Conservation (phyloP, 2,329 filamentous ascomycete species). For the Exserohilum turcica region DNA sequence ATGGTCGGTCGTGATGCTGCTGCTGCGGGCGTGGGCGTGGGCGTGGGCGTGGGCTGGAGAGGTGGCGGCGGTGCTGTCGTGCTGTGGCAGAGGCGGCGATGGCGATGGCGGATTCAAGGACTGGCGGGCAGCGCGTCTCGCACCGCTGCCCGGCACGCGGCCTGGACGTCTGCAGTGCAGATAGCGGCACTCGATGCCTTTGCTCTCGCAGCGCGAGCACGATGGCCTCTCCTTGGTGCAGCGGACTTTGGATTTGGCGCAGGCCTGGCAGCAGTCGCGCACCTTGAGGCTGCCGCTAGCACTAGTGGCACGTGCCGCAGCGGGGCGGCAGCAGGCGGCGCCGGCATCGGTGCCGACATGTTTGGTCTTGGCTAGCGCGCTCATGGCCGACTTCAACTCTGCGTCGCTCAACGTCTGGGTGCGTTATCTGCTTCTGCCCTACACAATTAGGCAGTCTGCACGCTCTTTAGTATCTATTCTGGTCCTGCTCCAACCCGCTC, state of each 20-base stretch:
- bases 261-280: slow-evolving; percentile 14
- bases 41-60: too few relatives aligned
- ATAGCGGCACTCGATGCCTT: slow-evolving; percentile 9
- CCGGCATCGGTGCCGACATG: not conserved
- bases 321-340: not conserved
- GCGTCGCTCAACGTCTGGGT: not conserved
- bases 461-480: not conserved
- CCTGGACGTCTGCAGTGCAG: slow-evolving; percentile 9
- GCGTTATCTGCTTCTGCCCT: not conserved
- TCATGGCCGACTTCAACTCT: not conserved
- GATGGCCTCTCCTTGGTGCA: slow-evolving; percentile 13
- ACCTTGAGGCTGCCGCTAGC: slow-evolving; percentile 3
- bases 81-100: not conserved
- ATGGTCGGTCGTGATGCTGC: not conserved
- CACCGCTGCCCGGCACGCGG: slow-evolving; percentile 7
- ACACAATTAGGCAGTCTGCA: not conserved
- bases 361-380: not conserved
- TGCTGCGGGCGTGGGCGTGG: not conserved
- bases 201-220: slow-evolving; percentile 12
- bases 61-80: too few relatives aligned
- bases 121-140: not conserved
- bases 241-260: slow-evolving; percentile 10
- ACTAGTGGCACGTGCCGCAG: not conserved
- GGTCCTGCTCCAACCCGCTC: not conserved
- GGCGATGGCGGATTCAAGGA: not conserved